phyloP scores from a whole-genome alignment of 2,329 filamentous ascomycete species.

The Corinectria fuckeliana region DNA sequence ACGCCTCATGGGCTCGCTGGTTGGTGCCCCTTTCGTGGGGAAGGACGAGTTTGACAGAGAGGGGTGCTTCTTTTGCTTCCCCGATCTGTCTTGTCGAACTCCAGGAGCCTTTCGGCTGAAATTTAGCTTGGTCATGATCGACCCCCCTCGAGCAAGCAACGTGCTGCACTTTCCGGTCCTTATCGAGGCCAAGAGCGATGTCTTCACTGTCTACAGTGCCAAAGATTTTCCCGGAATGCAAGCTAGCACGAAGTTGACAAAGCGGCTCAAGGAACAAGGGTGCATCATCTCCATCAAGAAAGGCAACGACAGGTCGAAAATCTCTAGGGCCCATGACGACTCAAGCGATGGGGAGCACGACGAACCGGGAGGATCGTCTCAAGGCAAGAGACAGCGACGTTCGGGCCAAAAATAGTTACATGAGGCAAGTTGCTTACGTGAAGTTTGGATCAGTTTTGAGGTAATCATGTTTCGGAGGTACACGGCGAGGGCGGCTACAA shows the following conservation, averaged over 20 bases:
- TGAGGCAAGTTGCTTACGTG: constrained; percentile 9
- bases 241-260: constrained; percentile 76
- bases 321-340: constrained; percentile 47
- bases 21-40: constrained; percentile 78
- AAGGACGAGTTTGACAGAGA: constrained; percentile 75
- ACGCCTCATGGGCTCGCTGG: constrained; percentile 79
- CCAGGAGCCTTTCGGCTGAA: constrained; percentile 77
- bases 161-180: constrained; percentile 55
- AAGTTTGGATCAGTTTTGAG: constrained; percentile 24
- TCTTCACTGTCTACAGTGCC: constrained; percentile 82
- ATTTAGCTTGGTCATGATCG: constrained; percentile 76
- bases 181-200: constrained; percentile 65
- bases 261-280: constrained; percentile 77
- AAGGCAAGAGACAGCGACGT: constrained; percentile 34
- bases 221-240: constrained; percentile 89
- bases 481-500: constrained; percentile 17
- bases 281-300: constrained; percentile 88
- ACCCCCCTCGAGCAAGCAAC: constrained; percentile 61
- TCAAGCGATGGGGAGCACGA: constrained; percentile 54
- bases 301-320: constrained; percentile 70
- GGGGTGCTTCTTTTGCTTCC: constrained; percentile 86
- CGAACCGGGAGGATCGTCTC: constrained; percentile 27
- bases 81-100: constrained; percentile 80
- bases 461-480: constrained; percentile 15
- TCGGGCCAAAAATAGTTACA: constrained; percentile 24